Conservation (phyloP, 495 filamentous ascomycete species). For the Penicillium canariense region DNA sequence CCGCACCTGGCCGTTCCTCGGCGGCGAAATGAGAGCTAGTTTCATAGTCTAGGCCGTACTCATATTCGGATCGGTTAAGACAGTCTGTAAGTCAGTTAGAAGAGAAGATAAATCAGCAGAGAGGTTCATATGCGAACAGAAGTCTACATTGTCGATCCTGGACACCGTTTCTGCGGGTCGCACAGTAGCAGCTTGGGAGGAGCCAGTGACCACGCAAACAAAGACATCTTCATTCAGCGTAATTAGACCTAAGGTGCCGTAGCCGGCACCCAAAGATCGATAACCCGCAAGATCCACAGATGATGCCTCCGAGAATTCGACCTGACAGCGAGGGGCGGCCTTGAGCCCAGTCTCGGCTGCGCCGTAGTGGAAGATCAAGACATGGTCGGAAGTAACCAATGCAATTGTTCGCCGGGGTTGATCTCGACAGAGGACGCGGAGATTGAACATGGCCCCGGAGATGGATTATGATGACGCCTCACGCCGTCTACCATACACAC, state of each 20-base stretch:
- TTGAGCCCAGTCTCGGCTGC: slow-evolving; percentile 50
- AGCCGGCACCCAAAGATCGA: slow-evolving; percentile 69
- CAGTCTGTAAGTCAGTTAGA: slow-evolving; percentile 56
- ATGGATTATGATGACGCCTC: neutral
- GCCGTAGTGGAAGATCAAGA: slow-evolving; percentile 77
- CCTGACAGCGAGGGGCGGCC: slow-evolving; percentile 68
- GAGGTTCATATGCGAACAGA: slow-evolving; percentile 53
- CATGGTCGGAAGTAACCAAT: slow-evolving; percentile 72
- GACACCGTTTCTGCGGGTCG: slow-evolving; percentile 85
- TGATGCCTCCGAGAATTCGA: slow-evolving; percentile 74
- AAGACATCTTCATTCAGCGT: slow-evolving; percentile 85
- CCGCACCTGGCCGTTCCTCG: slow-evolving; percentile 55
- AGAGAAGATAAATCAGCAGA: neutral
- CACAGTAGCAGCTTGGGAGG: slow-evolving; percentile 74
- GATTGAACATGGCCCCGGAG: slow-evolving; percentile 35
- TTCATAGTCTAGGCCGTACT: slow-evolving; percentile 67
- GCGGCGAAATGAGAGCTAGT: slow-evolving; percentile 46
- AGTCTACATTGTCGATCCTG: slow-evolving; percentile 82
- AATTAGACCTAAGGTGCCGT: slow-evolving; percentile 88
- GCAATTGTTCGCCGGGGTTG: slow-evolving; percentile 83
- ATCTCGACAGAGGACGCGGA: slow-evolving; percentile 52
- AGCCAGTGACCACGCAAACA: slow-evolving; percentile 81
- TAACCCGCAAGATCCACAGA: slow-evolving; percentile 69
- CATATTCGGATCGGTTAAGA: slow-evolving; percentile 78
- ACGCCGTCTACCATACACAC: slow-evolving; percentile 1